These are phyloP conservation scores for Starmerella stigmatis DNA, from an alignment of 805 yeast species.

Conservation along the genomic window DNA sequence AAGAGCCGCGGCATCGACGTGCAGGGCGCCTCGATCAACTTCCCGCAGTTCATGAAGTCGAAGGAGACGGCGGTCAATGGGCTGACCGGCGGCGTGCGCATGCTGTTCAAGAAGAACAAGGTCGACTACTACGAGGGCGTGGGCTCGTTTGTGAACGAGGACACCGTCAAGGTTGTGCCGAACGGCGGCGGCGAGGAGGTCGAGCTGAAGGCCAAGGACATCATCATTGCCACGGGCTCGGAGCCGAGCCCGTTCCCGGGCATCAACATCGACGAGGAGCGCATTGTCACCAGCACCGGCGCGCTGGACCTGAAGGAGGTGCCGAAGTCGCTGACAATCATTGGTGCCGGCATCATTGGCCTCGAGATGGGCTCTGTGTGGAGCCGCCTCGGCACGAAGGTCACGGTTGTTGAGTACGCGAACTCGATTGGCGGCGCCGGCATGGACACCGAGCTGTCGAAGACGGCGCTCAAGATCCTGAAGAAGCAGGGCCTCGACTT, in stretches of 20 bases:
- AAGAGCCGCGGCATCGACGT: slow-evolving; percentile 84
- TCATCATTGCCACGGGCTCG: slow-evolving; percentile 96
- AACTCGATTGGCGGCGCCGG: slow-evolving; percentile 96
- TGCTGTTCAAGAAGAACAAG: slow-evolving; percentile 89
- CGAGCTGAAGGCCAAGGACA: slow-evolving; percentile 65
- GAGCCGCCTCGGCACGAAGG: slow-evolving; percentile 89
- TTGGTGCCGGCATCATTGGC: slow-evolving; percentile 99
- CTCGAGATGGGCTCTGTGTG: slow-evolving; percentile 98
- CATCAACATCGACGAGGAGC: slow-evolving; percentile 87
- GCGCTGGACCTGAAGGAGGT: slow-evolving; percentile 72
- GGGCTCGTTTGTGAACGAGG: slow-evolving; percentile 78
- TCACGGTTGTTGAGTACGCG: slow-evolving; percentile 86
- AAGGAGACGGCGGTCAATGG: slow-evolving; percentile 84
- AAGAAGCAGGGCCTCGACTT: slow-evolving; percentile 92
- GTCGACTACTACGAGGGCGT: slow-evolving; percentile 89
- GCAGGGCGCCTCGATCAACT: slow-evolving; percentile 57
- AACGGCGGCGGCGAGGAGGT: slow-evolving; percentile 74
- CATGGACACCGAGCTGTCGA: slow-evolving; percentile 94
- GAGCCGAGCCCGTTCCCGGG: slow-evolving; percentile 99
- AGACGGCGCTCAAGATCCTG: slow-evolving; percentile 76
- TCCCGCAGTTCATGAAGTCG: slow-evolving; percentile 74
- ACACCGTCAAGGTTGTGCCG: slow-evolving; percentile 68
- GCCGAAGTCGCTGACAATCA: slow-evolving; percentile 83
- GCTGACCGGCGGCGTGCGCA: slow-evolving; percentile 87
- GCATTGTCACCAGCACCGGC: slow-evolving; percentile 95